A percentile compares a stretch with the other conserved stretches of the same genome.
phyloP scores from a whole-genome alignment of 306 rosid species.

The Gastrolobium villosum region DNA sequence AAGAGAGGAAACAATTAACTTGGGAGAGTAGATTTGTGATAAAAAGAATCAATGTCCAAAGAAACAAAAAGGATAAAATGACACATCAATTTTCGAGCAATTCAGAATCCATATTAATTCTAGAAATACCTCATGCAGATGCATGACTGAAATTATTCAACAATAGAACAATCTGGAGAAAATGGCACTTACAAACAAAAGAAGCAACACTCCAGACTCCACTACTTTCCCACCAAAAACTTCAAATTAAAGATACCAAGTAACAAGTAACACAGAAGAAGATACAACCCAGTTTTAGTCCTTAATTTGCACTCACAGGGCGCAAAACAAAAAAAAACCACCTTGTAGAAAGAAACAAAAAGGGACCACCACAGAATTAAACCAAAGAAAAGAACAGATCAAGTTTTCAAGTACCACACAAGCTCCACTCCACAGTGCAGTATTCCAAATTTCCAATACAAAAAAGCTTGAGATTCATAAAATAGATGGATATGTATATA shows the following conservation, averaged over 20 bases:
- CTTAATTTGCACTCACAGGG: conserved; percentile 9
- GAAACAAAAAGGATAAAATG: background rate
- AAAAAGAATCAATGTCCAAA: background rate
- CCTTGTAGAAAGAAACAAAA: background rate
- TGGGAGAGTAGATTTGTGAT: conserved; percentile 2
- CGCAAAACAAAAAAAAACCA: conserved; percentile 7
- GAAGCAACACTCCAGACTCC: background rate
- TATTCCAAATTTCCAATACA: conserved; percentile 14
- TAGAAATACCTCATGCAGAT: background rate
- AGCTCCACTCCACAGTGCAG: conserved; percentile 27
- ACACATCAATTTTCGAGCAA: conserved; percentile 14
- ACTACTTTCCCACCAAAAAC: background rate
- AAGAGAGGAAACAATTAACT: background rate
- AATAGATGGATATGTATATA: conserved; percentile 8
- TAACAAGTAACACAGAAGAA: background rate
- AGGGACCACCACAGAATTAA: conserved; percentile 38
- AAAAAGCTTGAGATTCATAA: conserved; percentile 26
- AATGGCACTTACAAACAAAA: background rate
- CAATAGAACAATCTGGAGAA: conserved; percentile 19
- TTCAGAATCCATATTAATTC: background rate
- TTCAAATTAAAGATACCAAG: background rate
- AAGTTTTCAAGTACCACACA: conserved; percentile 23
- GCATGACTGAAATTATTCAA: conserved; percentile 5
- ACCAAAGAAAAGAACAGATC: conserved; percentile 28
- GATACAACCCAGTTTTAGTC: conserved; percentile 14